Base-by-base conservation (phyloP, 768 basidiomycete genomes). In the Termitomyces sp. region DNA sequence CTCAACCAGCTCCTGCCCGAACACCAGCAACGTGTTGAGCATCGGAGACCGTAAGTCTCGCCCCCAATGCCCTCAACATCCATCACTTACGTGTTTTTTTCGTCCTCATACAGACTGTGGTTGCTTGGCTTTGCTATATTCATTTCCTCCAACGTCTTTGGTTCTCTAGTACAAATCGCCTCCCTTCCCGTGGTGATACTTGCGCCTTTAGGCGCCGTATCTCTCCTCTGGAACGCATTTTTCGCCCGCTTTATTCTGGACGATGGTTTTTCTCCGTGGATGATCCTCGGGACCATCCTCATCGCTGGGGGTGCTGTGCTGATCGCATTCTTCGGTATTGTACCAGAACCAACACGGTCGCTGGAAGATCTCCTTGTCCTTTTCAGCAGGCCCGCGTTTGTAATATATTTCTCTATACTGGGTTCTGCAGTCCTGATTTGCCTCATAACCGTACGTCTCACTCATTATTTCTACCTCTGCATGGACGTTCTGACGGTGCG, bases 171-270 rank as follows among this genome's bases (percentile, higher is more conserved):
- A 66, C 95, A 96, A 76, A 93, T 98, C 45, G 94, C 93, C 9
- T 91, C 94, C 2, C 84, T 98, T 13, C 94, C 95, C 3, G 92
- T 98, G 65, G 94, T 96, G 62, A 92, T 98, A 59, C 89, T 98
- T 55, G 95, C 94, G 0, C 95, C 95, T 0, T 82, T 98, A 4
- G 95, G 95, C 12, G 95, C 94, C 0, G 91, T 96, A 35, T 94
- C 91, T 2, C 83, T 98, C 33, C 83, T 98, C 33, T 96, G 91
- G 91, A 98, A 98, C 71, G 94, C 94, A 4, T 84, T 96, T 68
- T 95, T 96, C 69, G 94, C 94, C 16, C 82, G 87, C 35, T 68
- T 96, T 44, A 81, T 96, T 44, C 82, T 96, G 13, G 92, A 91
- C 12, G 94, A 97, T 70, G 80, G 85, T 22, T 94, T 96, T 75